These are phyloP conservation scores for Alternaria rosae DNA, from an alignment of 2,329 filamentous ascomycete species.

Conservation along the genomic window DNA sequence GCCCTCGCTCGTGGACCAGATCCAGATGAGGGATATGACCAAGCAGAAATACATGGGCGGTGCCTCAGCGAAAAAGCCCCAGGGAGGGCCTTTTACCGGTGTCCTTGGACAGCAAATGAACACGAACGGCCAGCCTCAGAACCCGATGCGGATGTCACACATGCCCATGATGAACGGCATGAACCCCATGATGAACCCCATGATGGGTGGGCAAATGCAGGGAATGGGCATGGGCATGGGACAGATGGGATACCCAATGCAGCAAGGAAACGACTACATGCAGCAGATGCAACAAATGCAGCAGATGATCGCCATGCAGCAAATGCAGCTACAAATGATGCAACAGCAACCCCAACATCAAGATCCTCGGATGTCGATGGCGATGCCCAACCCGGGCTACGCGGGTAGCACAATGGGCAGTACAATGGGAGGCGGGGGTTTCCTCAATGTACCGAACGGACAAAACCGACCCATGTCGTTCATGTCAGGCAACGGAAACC, in stretches of 20 bases:
- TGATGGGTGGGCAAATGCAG: slow-evolving; percentile 37
- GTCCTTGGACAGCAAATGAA: slow-evolving; percentile 47
- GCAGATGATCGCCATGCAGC: slow-evolving; percentile 45
- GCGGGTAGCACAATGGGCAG: slow-evolving; percentile 31
- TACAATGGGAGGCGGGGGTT: slow-evolving; percentile 33
- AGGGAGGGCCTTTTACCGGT: slow-evolving; percentile 45
- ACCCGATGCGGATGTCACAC: slow-evolving; percentile 36
- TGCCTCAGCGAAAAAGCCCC: slow-evolving; percentile 41
- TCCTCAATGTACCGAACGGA: slow-evolving; percentile 39
- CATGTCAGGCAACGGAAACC: slow-evolving; percentile 53
- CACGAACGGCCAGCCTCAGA: slow-evolving; percentile 24
- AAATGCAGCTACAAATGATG: slow-evolving; percentile 69
- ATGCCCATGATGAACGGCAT: slow-evolving; percentile 36
- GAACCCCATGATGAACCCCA: slow-evolving; percentile 33
- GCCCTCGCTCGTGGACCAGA: slow-evolving; percentile 48
- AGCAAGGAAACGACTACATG: slow-evolving; percentile 76
- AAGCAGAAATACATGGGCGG: slow-evolving; percentile 49
- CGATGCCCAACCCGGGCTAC: slow-evolving; percentile 28
- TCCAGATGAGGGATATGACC: slow-evolving; percentile 46
- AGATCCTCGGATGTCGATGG: slow-evolving; percentile 35
- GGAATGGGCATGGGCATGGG: slow-evolving; percentile 44
- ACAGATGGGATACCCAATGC: slow-evolving; percentile 63
- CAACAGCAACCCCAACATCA: slow-evolving; percentile 43
- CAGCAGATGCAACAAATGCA: slow-evolving; percentile 82
- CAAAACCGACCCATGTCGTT: slow-evolving; percentile 60